phyloP scores from a whole-genome alignment of 75 land plant genomes.

The Cupressus sempervirens region DNA sequence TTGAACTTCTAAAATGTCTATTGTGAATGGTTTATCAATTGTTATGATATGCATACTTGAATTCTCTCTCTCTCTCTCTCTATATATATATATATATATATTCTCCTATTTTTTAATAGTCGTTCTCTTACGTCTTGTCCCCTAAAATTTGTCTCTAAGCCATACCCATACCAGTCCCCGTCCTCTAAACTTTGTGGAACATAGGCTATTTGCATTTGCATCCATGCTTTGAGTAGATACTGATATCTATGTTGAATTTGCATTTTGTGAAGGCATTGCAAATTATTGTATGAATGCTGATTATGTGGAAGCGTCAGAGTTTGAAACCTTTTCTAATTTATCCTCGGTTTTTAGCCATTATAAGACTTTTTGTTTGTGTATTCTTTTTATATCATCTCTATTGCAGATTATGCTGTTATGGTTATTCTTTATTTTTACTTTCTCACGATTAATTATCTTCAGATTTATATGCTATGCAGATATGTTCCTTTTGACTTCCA shows the following conservation, averaged over 20 bases:
- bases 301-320: neutral
- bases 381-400: neutral
- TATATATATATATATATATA: too few species aligned
- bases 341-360: neutral
- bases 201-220: neutral
- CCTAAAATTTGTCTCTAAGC: too few species aligned
- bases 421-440: neutral
- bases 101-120: too few species aligned
- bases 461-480: slow-evolving; percentile 36
- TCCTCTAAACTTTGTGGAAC: too few species aligned
- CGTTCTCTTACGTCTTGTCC: too few species aligned
- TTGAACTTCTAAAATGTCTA: too few species aligned
- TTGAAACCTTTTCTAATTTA: neutral
- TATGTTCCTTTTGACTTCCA: slow-evolving; percentile 96
- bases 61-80: too few species aligned
- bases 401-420: neutral
- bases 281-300: neutral
- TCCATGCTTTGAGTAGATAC: neutral
- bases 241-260: neutral
- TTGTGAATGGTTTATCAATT: too few species aligned
- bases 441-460: neutral
- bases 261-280: neutral
- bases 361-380: too few species aligned
- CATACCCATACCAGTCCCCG: too few species aligned
- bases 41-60: too few species aligned